Evolutionary conservation across 768 basidiomycete species (phyloP).

Genomic region (Podaxis sp.): DNA sequence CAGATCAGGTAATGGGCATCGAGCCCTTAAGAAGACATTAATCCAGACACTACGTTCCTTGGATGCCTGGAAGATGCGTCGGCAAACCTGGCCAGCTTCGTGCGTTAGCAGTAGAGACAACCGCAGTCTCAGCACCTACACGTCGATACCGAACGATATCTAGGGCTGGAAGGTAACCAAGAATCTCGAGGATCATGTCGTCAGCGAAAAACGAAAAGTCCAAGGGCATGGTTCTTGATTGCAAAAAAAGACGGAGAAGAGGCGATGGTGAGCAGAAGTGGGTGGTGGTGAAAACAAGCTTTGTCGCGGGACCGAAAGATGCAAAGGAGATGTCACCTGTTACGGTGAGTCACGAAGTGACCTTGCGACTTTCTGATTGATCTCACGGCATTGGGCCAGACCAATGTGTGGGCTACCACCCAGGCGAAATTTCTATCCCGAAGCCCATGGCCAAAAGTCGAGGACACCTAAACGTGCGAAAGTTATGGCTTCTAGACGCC

Average conservation of each 20-base stretch:
- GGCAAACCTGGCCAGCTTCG: neutral
- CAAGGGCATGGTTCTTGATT: neutral
- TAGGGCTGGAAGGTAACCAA: constrained; percentile 8
- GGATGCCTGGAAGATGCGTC: constrained; percentile 6
- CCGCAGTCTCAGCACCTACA: neutral
- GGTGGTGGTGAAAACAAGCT: neutral
- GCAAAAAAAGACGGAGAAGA: neutral
- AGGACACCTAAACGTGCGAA: no score
- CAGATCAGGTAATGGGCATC: neutral
- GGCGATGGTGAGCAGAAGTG: neutral
- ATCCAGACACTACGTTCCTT: constrained; percentile 9
- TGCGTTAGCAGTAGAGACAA: neutral
- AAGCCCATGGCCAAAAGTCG: no score
- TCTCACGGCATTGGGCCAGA: no score
- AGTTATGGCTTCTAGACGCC: no score
- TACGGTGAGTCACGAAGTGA: no score
- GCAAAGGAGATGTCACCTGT: neutral
- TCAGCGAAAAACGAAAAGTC: constrained; percentile 9
- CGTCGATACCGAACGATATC: constrained; percentile 7
- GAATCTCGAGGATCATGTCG: constrained; percentile 10
- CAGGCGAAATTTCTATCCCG: no score
- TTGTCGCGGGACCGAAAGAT: neutral
- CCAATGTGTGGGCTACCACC: no score
- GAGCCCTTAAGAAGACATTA: constrained; percentile 1
- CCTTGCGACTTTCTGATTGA: no score